A percentile compares a stretch with the other conserved stretches of the same genome.
phyloP scores from a whole-genome alignment of 768 basidiomycete genomes.

The Boletus subcaerulescens region DNA sequence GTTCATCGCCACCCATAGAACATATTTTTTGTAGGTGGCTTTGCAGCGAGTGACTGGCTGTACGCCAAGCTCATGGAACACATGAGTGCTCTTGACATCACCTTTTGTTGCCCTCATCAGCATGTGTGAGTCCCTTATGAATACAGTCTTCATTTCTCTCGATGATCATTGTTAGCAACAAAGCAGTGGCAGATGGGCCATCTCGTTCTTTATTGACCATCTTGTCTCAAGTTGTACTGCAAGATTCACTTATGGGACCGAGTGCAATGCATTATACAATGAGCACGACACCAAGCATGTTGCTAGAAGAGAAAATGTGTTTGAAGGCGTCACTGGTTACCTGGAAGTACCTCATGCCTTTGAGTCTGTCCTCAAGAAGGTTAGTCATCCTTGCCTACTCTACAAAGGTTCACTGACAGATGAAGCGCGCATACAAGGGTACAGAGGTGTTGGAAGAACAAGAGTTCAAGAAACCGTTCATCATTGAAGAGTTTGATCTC shows the following conservation, averaged over 20 bases:
- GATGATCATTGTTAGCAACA: slow-evolving; percentile 4
- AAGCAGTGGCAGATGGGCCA: slow-evolving; percentile 15
- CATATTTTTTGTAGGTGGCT: slow-evolving; percentile 15
- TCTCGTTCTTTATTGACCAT: slow-evolving; percentile 10
- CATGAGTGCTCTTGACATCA: slow-evolving; percentile 6
- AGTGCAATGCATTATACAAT: slow-evolving; percentile 12
- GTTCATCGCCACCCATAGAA: neutral
- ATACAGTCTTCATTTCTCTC: neutral
- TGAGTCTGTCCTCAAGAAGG: slow-evolving; percentile 10
- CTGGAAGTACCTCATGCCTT: slow-evolving; percentile 10
- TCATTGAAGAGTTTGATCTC: slow-evolving; percentile 14
- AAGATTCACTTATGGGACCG: slow-evolving; percentile 13
- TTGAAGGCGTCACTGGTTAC: slow-evolving; percentile 8
- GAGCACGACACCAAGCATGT: slow-evolving; percentile 7
- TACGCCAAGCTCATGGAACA: slow-evolving; percentile 11
- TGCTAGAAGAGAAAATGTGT: neutral
- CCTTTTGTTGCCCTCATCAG: slow-evolving; percentile 9
- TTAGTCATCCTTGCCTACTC: neutral
- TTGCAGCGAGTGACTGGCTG: slow-evolving; percentile 13
- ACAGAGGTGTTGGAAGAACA: slow-evolving; percentile 10
- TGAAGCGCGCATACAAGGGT: neutral
- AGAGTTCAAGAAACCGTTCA: slow-evolving; percentile 14
- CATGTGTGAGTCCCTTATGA: slow-evolving; percentile 10
- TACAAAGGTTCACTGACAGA: neutral
- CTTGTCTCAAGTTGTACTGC: slow-evolving; percentile 8